Conservation (phyloP, 164 flowering plant species). For the Chimonanthus salicifolius region DNA sequence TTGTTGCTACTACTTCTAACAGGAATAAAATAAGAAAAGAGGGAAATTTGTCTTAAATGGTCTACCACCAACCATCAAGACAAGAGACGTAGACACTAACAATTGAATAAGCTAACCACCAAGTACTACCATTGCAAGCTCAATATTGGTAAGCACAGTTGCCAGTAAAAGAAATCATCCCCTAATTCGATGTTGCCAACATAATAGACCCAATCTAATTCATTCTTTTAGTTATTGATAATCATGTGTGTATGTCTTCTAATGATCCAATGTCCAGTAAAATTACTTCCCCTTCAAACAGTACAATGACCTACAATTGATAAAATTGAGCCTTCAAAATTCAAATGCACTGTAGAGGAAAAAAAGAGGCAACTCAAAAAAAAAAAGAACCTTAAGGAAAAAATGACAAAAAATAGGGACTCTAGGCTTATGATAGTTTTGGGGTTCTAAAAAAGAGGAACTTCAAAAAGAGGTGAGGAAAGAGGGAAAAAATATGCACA, state of each 20-base stretch:
- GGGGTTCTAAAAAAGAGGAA: too few relatives aligned
- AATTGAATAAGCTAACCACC: too few relatives aligned
- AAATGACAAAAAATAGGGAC: too few relatives aligned
- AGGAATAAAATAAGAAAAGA: neutral
- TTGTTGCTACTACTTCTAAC: too few relatives aligned
- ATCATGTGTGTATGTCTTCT: neutral
- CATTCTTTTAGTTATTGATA: neutral
- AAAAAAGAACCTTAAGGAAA: too few relatives aligned
- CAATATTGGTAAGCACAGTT: neutral
- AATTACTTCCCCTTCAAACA: neutral
- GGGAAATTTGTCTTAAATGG: neutral
- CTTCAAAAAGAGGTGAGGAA: too few relatives aligned
- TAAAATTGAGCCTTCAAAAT: neutral
- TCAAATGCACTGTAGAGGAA: too few relatives aligned
- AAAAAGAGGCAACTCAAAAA: too few relatives aligned
- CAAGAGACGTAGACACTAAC: neutral
- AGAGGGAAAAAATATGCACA: too few relatives aligned
- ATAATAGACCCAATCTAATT: neutral
- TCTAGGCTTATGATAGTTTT: too few relatives aligned
- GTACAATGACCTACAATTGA: neutral
- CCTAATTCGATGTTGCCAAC: neutral
- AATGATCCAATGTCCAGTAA: neutral
- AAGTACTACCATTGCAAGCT: neutral
- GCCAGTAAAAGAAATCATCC: neutral
- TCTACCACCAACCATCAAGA: neutral